Evolutionary conservation across 805 yeast species (phyloP), one percentile per base, ranked within the genome.

Genomic region (Saccharomycodes ludwigii): DNA sequence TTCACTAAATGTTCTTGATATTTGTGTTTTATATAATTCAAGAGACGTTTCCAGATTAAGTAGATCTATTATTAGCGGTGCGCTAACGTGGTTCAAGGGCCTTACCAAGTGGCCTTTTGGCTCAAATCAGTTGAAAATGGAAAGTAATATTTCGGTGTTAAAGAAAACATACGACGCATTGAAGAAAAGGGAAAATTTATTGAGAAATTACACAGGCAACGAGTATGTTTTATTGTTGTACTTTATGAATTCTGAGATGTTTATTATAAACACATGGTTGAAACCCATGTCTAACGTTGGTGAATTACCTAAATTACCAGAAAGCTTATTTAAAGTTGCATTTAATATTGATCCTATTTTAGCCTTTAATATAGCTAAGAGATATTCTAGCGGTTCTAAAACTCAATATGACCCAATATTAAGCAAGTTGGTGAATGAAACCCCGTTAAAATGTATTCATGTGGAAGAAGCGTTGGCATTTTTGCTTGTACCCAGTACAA

Each of bases 41-140:
- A 60, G 66, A 39, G 63, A 65, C 36, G 58, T 61, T 15, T 37
- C 53, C 3, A 44, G 52, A 2, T 54, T 85, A 41, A 67, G 49
- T 8, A 34, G 40, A 10, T 40, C 68, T 3, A 66, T 85, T 11
- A 50, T 80, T 16, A 73, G 70, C 34, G 84, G 83, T 12, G 68
- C 78, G 0, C 62, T 91, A 26, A 65, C 78, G 2, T 86, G 97
- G 95, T 91, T 84, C 49, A 63, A 63, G 16, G 65, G 60, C 28
- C 63, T 70, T 14, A 62, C 72, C 2, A 60, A 66, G 3, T 78
- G 77, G 59, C 95, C 97, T 11, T 85, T 67, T 58, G 97, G 98
- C 3, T 77, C 84, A 8, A 84, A 88, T 48, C 64, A 70, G 27
- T 54, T 82, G 39, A 74, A 74, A 48, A 73, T 76, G 31, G 75